These are phyloP conservation scores for Plasmodium inui DNA, from an alignment of 169 alveolate species.

Conservation along the genomic window DNA sequence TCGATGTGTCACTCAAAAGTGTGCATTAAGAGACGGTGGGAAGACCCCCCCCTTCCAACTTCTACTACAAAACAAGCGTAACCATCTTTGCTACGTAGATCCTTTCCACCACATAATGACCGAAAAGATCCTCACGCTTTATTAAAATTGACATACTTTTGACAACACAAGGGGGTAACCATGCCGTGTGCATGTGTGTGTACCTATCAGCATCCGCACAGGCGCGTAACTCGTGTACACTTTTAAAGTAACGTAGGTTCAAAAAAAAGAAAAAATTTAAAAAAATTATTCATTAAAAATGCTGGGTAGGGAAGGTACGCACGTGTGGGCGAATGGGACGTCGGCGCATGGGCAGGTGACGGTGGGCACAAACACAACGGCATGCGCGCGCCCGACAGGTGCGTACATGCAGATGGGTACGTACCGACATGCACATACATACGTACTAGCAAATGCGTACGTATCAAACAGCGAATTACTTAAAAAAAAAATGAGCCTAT, in stretches of 20 bases:
- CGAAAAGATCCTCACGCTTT: not conserved
- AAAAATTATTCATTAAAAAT: conserved; percentile 50
- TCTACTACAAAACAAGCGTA: not conserved
- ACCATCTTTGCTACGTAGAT: not conserved
- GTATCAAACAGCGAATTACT: too few species aligned
- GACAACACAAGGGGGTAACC: not conserved
- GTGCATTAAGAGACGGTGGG: not conserved
- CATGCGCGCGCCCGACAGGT: not conserved
- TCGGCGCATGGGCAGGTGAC: not conserved
- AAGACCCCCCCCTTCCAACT: not conserved
- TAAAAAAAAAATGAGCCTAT: not conserved
- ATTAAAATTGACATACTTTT: not conserved
- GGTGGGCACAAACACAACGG: not conserved
- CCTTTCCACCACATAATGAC: not conserved
- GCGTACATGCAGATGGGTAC: not conserved
- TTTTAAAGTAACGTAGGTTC: conserved; percentile 6
- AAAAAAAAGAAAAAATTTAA: conserved; percentile 14
- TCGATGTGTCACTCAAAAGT: not conserved
- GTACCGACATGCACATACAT: not conserved
- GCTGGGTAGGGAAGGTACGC: not conserved
- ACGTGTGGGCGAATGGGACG: not conserved
- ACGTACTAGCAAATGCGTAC: not conserved
- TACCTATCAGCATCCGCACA: not conserved
- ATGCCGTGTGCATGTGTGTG: not conserved
- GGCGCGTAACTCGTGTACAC: not conserved